A percentile compares a stretch with the other conserved stretches of the same genome.
phyloP scores from a whole-genome alignment of 345 rosid species.

The Psidium friedrichsthalianum region DNA sequence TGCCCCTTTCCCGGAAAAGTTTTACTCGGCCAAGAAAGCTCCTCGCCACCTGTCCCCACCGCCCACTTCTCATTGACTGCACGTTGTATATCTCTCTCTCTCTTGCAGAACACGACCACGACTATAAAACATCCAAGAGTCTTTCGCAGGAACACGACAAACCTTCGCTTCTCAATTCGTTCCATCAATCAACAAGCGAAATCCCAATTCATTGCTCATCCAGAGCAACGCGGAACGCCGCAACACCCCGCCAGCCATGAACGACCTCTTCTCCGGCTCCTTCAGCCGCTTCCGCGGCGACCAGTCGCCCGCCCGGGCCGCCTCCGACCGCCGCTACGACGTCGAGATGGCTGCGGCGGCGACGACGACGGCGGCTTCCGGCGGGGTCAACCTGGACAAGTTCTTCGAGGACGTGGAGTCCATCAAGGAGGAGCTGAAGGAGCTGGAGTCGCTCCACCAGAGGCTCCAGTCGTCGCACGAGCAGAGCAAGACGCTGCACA shows the following conservation, averaged over 20 bases:
- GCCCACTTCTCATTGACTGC: background rate
- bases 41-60: background rate
- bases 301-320: background rate
- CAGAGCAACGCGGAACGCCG: no score
- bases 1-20: background rate
- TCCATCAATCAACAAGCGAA: background rate
- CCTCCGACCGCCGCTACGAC: slow-evolving; percentile 9
- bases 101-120: background rate
- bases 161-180: background rate
- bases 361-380: slow-evolving; percentile 11
- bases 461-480: slow-evolving; percentile 58
- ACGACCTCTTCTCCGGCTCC: slow-evolving; percentile 31
- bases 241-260: slow-evolving; percentile 8
- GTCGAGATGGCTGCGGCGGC: slow-evolving; percentile 17
- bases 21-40: background rate
- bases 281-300: slow-evolving; percentile 36
- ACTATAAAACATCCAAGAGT: background rate
- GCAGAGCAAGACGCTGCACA: slow-evolving; percentile 54
- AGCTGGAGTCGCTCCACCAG: slow-evolving; percentile 46
- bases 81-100: background rate
- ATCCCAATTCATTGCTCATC: background rate
- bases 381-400: slow-evolving; percentile 50
- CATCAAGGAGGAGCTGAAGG: slow-evolving; percentile 66
- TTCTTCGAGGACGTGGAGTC: slow-evolving; percentile 76
- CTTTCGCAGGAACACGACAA: background rate